A percentile compares a stretch with the other conserved stretches of the same genome.
Conservation (phyloP, 352 stramenopile genomes). For the Globisporangium acanthophoron region DNA sequence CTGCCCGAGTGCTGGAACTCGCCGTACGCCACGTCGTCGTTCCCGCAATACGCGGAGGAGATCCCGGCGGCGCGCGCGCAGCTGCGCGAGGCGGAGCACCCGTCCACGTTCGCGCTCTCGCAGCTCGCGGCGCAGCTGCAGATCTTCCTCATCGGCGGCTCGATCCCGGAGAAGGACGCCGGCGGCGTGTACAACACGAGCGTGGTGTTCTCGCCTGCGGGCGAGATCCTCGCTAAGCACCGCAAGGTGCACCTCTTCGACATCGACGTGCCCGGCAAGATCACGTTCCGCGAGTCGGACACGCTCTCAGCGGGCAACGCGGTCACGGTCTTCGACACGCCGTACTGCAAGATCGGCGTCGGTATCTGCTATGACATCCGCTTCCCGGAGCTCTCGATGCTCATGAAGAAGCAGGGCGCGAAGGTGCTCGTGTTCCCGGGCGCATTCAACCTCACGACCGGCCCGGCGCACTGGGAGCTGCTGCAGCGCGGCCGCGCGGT, state of each 20-base stretch:
- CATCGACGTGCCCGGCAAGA: conserved; percentile 98
- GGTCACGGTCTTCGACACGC: conserved; percentile 84
- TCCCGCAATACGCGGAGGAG: conserved; percentile 96
- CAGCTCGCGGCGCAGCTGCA: conserved; percentile 85
- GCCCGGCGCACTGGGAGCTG: conserved; percentile 98
- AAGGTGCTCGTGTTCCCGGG: conserved; percentile 85
- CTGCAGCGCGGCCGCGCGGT: conserved; percentile 94
- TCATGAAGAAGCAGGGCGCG: conserved; percentile 90
- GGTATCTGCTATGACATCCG: conserved; percentile 99
- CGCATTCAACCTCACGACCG: conserved; percentile 87
- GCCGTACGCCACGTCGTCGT: conserved; percentile 96
- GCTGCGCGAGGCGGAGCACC: conserved; percentile 58
- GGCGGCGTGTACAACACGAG: conserved; percentile 99
- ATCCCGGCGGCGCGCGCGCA: conserved; percentile 78
- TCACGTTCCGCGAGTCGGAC: conserved; percentile 99
- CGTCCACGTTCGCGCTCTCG: conserved; percentile 86
- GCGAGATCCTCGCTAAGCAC: conserved; percentile 97
- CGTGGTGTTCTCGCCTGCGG: conserved; percentile 92
- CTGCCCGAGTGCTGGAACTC: conserved; percentile 96
- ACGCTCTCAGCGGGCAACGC: conserved; percentile 93
- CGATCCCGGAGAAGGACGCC: conserved; percentile 89
- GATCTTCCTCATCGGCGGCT: conserved; percentile 97
- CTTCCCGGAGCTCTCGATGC: conserved; percentile 98
- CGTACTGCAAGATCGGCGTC: conserved; percentile 93
- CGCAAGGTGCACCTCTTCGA: conserved; percentile 99